A percentile compares a stretch with the other conserved stretches of the same genome.
Conservation (phyloP, 257 asterid species). For the Ocimum tenuiflorum region DNA sequence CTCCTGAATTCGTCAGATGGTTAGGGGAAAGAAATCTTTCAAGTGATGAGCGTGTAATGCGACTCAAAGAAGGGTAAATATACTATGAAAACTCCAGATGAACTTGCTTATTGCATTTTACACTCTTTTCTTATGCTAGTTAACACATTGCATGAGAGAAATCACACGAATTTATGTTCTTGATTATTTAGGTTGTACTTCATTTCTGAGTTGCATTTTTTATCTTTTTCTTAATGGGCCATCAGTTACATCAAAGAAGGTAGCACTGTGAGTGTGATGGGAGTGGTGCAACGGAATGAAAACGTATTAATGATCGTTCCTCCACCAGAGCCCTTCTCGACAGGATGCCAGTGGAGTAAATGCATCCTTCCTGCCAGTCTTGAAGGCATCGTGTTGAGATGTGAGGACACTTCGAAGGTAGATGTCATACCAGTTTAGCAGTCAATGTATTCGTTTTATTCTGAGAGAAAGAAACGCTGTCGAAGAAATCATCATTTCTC, state of each 20-base stretch:
- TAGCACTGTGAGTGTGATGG: constrained; percentile 65
- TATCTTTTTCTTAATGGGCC: neutral
- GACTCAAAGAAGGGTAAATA: constrained; percentile 60
- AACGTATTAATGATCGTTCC: constrained; percentile 63
- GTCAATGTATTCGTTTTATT: neutral
- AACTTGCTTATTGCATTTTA: neutral
- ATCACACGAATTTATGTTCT: neutral
- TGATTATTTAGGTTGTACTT: neutral
- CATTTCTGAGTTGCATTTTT: neutral
- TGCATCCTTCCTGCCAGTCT: constrained; percentile 66
- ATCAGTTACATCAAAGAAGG: constrained; percentile 60
- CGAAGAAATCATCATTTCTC: constrained; percentile 16
- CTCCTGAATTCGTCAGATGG: constrained; percentile 54
- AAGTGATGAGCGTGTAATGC: constrained; percentile 55
- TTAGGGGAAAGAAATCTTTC: constrained; percentile 53
- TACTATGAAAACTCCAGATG: neutral
- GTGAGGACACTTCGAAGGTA: constrained; percentile 53
- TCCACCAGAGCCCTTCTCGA: constrained; percentile 56
- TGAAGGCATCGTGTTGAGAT: constrained; percentile 56
- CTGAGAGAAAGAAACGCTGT: neutral
- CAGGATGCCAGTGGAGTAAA: constrained; percentile 62
- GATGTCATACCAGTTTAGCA: constrained; percentile 60
- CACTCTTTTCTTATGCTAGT: neutral
- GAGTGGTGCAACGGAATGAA: constrained; percentile 65
- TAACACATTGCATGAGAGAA: neutral